phyloP scores from a whole-genome alignment of 2,329 filamentous ascomycete genomes.

The Exophiala aquamarina region DNA sequence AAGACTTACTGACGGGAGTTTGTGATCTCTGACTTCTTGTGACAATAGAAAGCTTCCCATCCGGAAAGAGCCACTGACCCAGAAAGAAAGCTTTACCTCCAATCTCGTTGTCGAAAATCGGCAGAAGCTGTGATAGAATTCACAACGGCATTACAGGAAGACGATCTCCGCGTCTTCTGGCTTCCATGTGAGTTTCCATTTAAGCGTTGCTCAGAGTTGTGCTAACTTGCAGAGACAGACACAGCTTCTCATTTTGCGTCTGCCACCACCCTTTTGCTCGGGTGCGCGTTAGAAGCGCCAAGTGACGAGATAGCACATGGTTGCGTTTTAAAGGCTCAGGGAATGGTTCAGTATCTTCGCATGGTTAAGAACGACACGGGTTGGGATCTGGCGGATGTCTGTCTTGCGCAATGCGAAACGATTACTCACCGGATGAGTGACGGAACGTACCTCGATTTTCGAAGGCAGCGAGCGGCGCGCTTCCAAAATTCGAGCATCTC shows the following conservation, averaged over 20 bases:
- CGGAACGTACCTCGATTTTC: not conserved
- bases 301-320: slow-evolving; percentile 47
- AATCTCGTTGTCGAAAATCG: slow-evolving; percentile 1
- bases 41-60: slow-evolving; percentile 43
- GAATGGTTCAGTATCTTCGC: slow-evolving; percentile 47
- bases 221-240: not conserved
- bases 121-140: slow-evolving; percentile 3
- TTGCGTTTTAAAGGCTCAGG: slow-evolving; percentile 47
- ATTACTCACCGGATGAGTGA: slow-evolving; percentile 33
- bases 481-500: too few relatives aligned
- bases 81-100: slow-evolving; percentile 10
- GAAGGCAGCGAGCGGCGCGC: too few relatives aligned
- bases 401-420: slow-evolving; percentile 49
- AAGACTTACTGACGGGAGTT: too few relatives aligned
- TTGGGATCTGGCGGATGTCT: slow-evolving; percentile 57
- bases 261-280: slow-evolving; percentile 11
- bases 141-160: slow-evolving; percentile 42
- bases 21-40: too few relatives aligned
- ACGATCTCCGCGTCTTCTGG: slow-evolving; percentile 9
- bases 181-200: slow-evolving; percentile 4
- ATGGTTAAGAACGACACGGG: slow-evolving; percentile 49
- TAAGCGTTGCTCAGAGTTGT: too few relatives aligned
- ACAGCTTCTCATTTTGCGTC: slow-evolving; percentile 12
- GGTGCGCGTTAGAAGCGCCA: slow-evolving; percentile 30
- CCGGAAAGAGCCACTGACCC: slow-evolving; percentile 28